These are phyloP conservation scores for Fusarium coicis DNA, from an alignment of 2,329 filamentous ascomycete species.

Conservation along the genomic window DNA sequence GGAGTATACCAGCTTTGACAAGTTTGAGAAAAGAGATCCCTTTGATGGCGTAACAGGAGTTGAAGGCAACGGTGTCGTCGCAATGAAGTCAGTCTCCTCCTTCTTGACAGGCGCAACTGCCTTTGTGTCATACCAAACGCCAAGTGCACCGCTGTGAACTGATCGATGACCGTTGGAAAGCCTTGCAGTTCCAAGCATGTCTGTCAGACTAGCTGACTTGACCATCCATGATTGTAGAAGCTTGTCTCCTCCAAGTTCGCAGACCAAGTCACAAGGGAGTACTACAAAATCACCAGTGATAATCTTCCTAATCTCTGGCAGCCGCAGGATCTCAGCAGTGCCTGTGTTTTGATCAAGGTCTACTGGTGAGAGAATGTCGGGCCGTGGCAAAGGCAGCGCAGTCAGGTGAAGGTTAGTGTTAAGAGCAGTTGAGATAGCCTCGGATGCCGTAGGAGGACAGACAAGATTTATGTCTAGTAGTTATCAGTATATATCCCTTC, in stretches of 20 bases:
- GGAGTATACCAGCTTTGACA: conserved; percentile 85
- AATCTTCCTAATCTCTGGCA: conserved; percentile 82
- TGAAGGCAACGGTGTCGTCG: conserved; percentile 73
- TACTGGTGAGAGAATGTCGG: conserved; percentile 79
- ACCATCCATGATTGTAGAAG: conserved; percentile 94
- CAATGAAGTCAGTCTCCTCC: conserved; percentile 93
- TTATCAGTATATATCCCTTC: conserved; percentile 35
- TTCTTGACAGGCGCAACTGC: conserved; percentile 80
- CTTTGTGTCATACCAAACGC: conserved; percentile 92
- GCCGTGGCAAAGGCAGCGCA: conserved; percentile 75
- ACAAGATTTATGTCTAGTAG: conserved; percentile 70
- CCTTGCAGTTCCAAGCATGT: conserved; percentile 62
- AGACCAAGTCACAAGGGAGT: conserved; percentile 92
- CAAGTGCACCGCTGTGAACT: conserved; percentile 78
- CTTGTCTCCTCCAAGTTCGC: conserved; percentile 84
- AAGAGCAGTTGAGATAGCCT: conserved; percentile 75
- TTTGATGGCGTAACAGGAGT: conserved; percentile 59
- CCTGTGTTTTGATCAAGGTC: conserved; percentile 85
- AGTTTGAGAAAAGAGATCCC: conserved; percentile 71
- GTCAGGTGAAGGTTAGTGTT: conserved; percentile 84
- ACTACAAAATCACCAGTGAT: conserved; percentile 90
- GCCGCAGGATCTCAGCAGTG: conserved; percentile 86
- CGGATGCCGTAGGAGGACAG: conserved; percentile 71
- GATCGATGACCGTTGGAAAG: conserved; percentile 53
- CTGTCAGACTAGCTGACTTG: conserved; percentile 76